These are phyloP conservation scores for Arthromyces matolae DNA, from an alignment of 768 basidiomycete genomes.

Conservation along the genomic window DNA sequence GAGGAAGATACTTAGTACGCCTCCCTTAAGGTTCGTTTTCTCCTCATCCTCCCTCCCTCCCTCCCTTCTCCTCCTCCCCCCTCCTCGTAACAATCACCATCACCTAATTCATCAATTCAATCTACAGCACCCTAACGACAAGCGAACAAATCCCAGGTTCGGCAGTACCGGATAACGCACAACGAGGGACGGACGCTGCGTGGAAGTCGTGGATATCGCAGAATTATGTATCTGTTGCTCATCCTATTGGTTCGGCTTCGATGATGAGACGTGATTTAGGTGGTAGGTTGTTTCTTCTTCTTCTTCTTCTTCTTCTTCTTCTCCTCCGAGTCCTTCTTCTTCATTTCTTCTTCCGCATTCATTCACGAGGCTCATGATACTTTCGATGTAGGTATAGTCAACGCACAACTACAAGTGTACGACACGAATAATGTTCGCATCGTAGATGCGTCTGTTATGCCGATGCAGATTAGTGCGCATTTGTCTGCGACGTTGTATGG, in stretches of 20 bases:
- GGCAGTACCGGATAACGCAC: constrained; percentile 37
- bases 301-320: no score
- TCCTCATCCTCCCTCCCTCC: no score
- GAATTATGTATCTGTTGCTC: constrained; percentile 41
- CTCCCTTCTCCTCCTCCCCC: no score
- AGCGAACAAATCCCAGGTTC: constrained; percentile 39
- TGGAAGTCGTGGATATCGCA: constrained; percentile 45
- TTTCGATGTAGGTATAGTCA: constrained; percentile 52
- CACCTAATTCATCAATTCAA: no score
- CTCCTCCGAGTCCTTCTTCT: no score
- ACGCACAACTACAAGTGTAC: constrained; percentile 42
- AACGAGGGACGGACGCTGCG: constrained; percentile 40
- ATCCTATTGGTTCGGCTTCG: constrained; percentile 48
- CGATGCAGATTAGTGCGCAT: constrained; percentile 45
- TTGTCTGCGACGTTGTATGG: constrained; percentile 46
- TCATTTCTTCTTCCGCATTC: no score
- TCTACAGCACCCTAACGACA: not conserved
- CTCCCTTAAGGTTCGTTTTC: not conserved
- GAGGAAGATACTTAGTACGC: constrained; percentile 19
- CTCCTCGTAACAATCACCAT: no score
- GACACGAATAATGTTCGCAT: constrained; percentile 49
- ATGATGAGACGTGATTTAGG: no score
- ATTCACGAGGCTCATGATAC: no score
- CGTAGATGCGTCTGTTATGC: constrained; percentile 47
- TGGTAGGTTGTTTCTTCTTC: no score